Base-by-base conservation (phyloP, 1,284 basidiomycete genomes). In the Rhodofomes roseus region DNA sequence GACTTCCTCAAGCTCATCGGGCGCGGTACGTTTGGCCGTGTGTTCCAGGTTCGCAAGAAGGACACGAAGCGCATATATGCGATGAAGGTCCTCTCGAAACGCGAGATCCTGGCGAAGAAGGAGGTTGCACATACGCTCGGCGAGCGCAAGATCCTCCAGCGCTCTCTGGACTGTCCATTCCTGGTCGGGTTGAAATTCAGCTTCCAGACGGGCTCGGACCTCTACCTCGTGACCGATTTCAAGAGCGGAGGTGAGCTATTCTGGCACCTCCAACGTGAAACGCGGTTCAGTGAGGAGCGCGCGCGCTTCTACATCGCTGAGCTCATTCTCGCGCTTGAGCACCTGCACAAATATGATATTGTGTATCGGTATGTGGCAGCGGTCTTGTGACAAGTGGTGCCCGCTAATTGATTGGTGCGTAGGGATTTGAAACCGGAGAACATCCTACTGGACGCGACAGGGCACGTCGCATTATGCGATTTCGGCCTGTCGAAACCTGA, bases 61-160 rank as follows among this genome's bases (percentile, higher is more conserved):
- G 96, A 99, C 78, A 99, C 97, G 48, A 92, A 94, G 74, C 92
- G 97, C 55, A 99, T 99, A 78, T 99, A 98, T 78, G 97, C 97
- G 57, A 99, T 99, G 96, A 99, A 99, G 74, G 93, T 99, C 54
- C 84, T 99, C 37, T 96, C 93, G 40, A 99, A 99, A 80, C 95
- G 94, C 78, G 97, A 99, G 75, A 99, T 99, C 69, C 89, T 98
- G 59, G 93, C 94, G 51, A 99, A 98, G 82, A 99, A 99, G 77
- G 97, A 99, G 75, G 95, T 99, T 43, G 95, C 95, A 6, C 97
- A 99, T 74, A 99, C 96, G 16, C 98, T 99, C 65, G 97, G 97
- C 70, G 97, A 99, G 76, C 91, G 97, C 75, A 98, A 98, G 81
- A 99, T 99, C 70, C 84, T 99, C 23, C 96, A 99, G 74, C 86